phyloP scores from a whole-genome alignment of 495 filamentous ascomycete genomes.

The Penicillium egyptiacum region DNA sequence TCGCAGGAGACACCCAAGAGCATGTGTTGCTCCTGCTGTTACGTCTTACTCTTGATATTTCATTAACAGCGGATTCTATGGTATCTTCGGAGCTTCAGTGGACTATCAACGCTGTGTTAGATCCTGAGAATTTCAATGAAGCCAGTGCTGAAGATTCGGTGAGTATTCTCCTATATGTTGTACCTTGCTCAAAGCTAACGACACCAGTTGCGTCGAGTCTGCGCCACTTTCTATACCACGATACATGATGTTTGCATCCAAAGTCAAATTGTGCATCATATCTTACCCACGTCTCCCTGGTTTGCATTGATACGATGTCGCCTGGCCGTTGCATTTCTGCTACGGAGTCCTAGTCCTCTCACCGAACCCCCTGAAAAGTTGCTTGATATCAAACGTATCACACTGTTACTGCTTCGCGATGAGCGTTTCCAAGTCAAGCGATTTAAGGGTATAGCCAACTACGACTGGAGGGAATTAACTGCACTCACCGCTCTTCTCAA shows the following conservation, averaged over 20 bases:
- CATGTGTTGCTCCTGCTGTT: conserved; percentile 47
- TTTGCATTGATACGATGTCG: conserved; percentile 64
- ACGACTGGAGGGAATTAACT: conserved; percentile 66
- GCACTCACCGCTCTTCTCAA: conserved; percentile 67
- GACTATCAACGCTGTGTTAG: conserved; percentile 38
- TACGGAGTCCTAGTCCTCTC: conserved; percentile 50
- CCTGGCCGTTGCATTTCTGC: conserved; percentile 72
- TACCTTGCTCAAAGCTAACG: conserved; percentile 16
- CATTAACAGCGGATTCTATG: conserved; percentile 43
- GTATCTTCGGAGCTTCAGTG: conserved; percentile 47
- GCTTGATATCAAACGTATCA: conserved; percentile 54
- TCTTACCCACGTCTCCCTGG: conserved; percentile 54
- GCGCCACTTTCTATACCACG: conserved; percentile 51
- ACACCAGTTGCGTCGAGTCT: conserved; percentile 53
- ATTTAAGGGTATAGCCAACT: conserved; percentile 40
- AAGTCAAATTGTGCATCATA: conserved; percentile 57
- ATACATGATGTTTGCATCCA: conserved; percentile 54
- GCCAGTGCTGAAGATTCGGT: conserved; percentile 35
- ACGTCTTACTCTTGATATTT: conserved; percentile 60
- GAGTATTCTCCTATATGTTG: conserved; percentile 4
- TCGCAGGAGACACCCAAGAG: conserved; percentile 35
- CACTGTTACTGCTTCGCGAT: conserved; percentile 48
- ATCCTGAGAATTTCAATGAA: conserved; percentile 36
- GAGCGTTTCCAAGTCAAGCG: conserved; percentile 48
- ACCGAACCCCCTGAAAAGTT: conserved; percentile 41